phyloP scores from a whole-genome alignment of 345 rosid species.

The Fremontodendron californicum region DNA sequence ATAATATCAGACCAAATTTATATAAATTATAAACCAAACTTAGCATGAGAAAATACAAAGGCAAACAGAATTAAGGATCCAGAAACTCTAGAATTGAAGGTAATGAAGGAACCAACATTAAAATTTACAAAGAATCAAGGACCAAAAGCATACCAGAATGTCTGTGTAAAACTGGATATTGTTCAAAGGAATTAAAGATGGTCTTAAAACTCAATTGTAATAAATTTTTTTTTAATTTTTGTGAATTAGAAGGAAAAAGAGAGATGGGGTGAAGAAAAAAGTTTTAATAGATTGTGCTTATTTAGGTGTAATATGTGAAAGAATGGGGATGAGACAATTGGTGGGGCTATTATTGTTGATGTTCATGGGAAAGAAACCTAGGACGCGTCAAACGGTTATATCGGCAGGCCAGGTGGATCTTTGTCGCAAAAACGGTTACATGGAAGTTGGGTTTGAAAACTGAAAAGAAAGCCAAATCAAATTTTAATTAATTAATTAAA shows the following conservation, averaged over 20 bases:
- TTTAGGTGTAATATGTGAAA: neutral
- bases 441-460: slow-evolving; percentile 6
- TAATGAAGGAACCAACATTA: neutral
- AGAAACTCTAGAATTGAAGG: neutral
- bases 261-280: neutral
- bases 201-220: neutral
- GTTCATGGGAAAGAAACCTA: slow-evolving; percentile 22
- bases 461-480: neutral
- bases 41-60: neutral
- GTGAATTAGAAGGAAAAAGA: neutral
- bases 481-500: neutral
- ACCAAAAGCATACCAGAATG: neutral
- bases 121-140: neutral
- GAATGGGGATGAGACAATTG: slow-evolving; percentile 10
- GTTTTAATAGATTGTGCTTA: neutral
- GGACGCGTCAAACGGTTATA: slow-evolving; percentile 42
- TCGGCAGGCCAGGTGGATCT: slow-evolving; percentile 57
- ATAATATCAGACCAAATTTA: neutral
- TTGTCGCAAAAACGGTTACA: slow-evolving; percentile 25
- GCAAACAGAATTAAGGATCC: neutral
- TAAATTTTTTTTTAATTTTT: neutral
- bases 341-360: slow-evolving; percentile 18
- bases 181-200: neutral
- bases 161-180: neutral
- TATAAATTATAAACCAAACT: neutral